Evolutionary conservation across 2,329 filamentous ascomycete genomes (phyloP).

Genomic region (Ploettnerulaceae sp.): DNA sequence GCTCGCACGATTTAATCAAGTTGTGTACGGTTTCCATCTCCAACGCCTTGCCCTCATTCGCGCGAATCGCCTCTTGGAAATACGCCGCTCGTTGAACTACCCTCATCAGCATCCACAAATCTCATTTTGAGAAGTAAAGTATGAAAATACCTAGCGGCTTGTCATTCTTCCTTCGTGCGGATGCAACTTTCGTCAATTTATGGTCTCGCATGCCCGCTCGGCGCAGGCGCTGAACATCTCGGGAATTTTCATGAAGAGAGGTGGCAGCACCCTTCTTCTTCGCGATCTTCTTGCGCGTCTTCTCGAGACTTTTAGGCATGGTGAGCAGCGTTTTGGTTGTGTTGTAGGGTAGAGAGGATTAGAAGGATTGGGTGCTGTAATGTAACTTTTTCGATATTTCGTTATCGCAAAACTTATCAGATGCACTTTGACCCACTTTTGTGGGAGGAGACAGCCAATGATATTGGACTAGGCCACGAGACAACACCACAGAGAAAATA

Average conservation of each 20-base stretch:
- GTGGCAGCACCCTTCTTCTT: conserved; percentile 79
- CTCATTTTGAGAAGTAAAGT: neutral
- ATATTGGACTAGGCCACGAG: no score
- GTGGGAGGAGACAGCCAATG: no score
- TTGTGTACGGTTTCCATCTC: conserved; percentile 53
- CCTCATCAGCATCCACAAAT: conserved; percentile 12
- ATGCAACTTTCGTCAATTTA: conserved; percentile 67
- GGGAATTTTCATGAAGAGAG: conserved; percentile 79
- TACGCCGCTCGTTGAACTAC: conserved; percentile 63
- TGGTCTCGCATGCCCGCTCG: conserved; percentile 77
- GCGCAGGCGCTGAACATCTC: conserved; percentile 78
- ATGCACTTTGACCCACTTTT: no score
- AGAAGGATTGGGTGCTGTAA: no score
- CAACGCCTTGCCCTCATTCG: conserved; percentile 47
- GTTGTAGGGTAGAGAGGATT: no score
- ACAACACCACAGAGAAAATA: no score
- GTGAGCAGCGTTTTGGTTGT: no score
- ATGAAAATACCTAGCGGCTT: conserved; percentile 57
- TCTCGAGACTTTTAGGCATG: conserved; percentile 75
- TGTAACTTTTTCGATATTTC: no score
- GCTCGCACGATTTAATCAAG: conserved; percentile 56
- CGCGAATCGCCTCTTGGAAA: conserved; percentile 62
- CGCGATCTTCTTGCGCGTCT: conserved; percentile 81
- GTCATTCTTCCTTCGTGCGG: conserved; percentile 68
- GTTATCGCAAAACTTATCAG: no score